These are phyloP conservation scores for Candida insectorum DNA, from an alignment of 805 yeast species.

Conservation along the genomic window DNA sequence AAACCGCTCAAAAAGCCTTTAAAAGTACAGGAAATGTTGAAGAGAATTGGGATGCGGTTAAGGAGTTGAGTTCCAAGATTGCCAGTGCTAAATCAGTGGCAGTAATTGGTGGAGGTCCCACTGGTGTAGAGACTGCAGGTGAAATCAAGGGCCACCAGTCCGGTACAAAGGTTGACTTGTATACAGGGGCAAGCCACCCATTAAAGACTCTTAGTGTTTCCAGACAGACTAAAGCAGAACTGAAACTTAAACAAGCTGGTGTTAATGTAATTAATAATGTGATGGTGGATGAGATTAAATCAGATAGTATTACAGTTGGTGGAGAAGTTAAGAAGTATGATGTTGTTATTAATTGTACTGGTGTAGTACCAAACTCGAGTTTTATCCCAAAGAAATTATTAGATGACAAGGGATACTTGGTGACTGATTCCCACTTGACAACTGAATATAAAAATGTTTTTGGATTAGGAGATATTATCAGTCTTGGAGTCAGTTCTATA, in stretches of 20 bases:
- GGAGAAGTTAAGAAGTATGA: conserved; percentile 21
- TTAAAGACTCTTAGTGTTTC: conserved; percentile 12
- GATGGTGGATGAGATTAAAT: conserved; percentile 3
- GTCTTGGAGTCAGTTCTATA: conserved; percentile 18
- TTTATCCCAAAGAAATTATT: conserved; percentile 22
- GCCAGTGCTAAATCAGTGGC: conserved; percentile 26
- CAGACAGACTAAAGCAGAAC: conserved; percentile 11
- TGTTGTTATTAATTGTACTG: conserved; percentile 25
- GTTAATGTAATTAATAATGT: conserved; percentile 21
- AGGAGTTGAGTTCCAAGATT: conserved; percentile 12
- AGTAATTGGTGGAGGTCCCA: conserved; percentile 37
- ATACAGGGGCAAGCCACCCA: conserved; percentile 21
- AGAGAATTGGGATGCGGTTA: conserved; percentile 14
- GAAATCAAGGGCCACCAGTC: conserved; percentile 26
- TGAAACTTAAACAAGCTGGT: conserved; percentile 14
- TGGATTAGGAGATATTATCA: conserved; percentile 34
- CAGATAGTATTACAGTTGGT: conserved; percentile 14
- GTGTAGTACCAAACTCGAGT: conserved; percentile 29
- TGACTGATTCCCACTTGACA: conserved; percentile 22
- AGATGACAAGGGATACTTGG: conserved; percentile 25
- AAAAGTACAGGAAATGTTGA: conserved; percentile 20
- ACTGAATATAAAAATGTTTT: conserved; percentile 25
- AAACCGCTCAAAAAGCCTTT: conserved; percentile 18
- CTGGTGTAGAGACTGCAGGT: conserved; percentile 38
- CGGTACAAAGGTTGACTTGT: conserved; percentile 18